Evolutionary conservation across 306 rosid species (phyloP), one percentile per base, ranked within the genome.

Genomic region (Malus asiatica): DNA sequence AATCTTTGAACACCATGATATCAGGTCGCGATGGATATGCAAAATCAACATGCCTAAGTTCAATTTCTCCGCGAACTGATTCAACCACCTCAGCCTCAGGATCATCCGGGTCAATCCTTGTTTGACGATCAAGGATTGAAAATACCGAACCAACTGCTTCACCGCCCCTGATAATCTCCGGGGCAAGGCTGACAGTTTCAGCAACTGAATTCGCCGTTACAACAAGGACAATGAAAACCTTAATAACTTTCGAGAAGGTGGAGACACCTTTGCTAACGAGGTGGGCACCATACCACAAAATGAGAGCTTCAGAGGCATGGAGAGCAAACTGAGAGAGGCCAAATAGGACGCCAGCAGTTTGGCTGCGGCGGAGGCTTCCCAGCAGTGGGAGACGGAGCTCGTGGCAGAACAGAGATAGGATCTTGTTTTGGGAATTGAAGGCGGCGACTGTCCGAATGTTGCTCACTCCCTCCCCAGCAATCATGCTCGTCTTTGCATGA

Each of bases 381-480:
- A 62, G 68, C 74, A 89, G 97, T 3, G 97, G 99, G 59, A 89
- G 79, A 0, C 87, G 91, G 3, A 95, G 96, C 89, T 95, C 97
- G 0, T 92, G 82, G 78, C 91, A 76, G 51, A 95, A 95, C 53
- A 92, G 77, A 11, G 90, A 92, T 11, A 92, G 73, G 81, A 95
- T 87, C 86, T 95, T 95, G 81, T 84, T 82, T 58, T 95, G 97
- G 10, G 99, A 93, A 83, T 95, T 95, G 90, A 95, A 95, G 52
- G 99, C 99, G 13, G 99, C 97, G 51, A 95, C 99, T 1, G 99
- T 95, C 75, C 99, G 86, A 66, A 95, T 95, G 79, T 95, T 95
- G 86, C 99, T 95, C 62, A 95, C 99, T 76, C 99, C 99, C 57
- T 95, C 97, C 19, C 99, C 99, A 18, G 99, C 99, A 76, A 95